A percentile compares a stretch with the other conserved stretches of the same genome.
Conservation (phyloP, 179 eudicot genomes). For the Beta macrorhiza region DNA sequence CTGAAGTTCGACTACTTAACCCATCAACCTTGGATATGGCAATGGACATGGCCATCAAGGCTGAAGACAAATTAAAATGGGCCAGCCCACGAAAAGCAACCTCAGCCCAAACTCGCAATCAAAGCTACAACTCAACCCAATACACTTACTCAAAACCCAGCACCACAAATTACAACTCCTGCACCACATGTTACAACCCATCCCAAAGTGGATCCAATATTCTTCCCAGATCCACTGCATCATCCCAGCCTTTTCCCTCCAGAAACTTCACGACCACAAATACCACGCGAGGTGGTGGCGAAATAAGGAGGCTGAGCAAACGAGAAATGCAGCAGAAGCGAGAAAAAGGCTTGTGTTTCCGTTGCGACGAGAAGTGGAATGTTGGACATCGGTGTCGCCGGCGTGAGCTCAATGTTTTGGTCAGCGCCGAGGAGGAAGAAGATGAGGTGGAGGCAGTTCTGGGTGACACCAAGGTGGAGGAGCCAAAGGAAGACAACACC, state of each 20-base stretch:
- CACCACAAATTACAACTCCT: accelerated
- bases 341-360: not conserved
- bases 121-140: too few species aligned
- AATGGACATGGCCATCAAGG: not conserved
- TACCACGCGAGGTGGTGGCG: not conserved
- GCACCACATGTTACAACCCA: not conserved
- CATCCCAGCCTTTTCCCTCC: too few species aligned
- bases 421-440: not conserved
- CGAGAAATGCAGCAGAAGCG: not conserved
- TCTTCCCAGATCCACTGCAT: not conserved
- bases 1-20: not conserved
- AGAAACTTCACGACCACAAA: not conserved
- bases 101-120: too few species aligned
- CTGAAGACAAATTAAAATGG: not conserved
- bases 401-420: not conserved
- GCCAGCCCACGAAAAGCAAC: not conserved
- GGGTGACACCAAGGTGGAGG: not conserved
- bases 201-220: not conserved
- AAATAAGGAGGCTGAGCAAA: not conserved
- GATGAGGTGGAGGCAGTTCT: not conserved
- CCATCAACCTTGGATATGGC: not conserved
- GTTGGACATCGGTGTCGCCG: not conserved
- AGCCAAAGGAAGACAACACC: not conserved
- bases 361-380: not conserved
- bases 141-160: too few species aligned